Base-by-base conservation (phyloP, 176 grass and related monocot genomes). In the Aegilops speltoides region DNA sequence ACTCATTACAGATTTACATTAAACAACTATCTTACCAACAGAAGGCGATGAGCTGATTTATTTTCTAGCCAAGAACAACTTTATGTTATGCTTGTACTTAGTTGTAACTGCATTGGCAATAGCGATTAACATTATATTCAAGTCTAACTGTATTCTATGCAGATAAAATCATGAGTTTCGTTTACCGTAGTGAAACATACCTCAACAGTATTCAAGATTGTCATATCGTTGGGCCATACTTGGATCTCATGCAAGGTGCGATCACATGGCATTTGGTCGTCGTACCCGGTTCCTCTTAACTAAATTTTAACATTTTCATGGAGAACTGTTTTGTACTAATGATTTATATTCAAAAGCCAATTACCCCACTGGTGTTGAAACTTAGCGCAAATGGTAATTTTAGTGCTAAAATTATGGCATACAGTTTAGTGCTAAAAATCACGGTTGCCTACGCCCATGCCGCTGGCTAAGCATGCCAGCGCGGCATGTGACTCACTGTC, bases 181-280 rank as follows among this genome's bases (percentile, higher is more conserved):
- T 92, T 86, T 83, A 85, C 79, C 65, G 57, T 32, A 45, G 10
- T 31, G 46, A 62, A 73, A 81, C 57, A 82, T 80, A 40, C 24
- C 69, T 79, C 45, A 36, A 24, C 40, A 82, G 2, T 79, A 77
- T 77, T 84, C 82, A 73, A 74, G 76, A 79, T 78, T 95, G 82
- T 77, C 78, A 56, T 87, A 85, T 78, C 91, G 91, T 72, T 89
- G 84, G 52, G 71, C 76, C 25, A 93, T 23, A 89, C 87, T 93
- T 93, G 93, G 91, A 70, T 78, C 73, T 54, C 93, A 89, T 25
- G 69, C 64, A 68, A 92, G 84, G 91, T 87, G 22, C 7, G 15
- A 45, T 26, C 31, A 46, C 13, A 69, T 5, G 17, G 33, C 1
- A 1, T 48, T 65, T 82, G 5, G 28, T 85, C 31, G 77, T 79